A percentile compares a stretch with the other conserved stretches of the same genome.
Conservation (phyloP, 1,284 basidiomycete genomes). For the Melampsora americana region DNA sequence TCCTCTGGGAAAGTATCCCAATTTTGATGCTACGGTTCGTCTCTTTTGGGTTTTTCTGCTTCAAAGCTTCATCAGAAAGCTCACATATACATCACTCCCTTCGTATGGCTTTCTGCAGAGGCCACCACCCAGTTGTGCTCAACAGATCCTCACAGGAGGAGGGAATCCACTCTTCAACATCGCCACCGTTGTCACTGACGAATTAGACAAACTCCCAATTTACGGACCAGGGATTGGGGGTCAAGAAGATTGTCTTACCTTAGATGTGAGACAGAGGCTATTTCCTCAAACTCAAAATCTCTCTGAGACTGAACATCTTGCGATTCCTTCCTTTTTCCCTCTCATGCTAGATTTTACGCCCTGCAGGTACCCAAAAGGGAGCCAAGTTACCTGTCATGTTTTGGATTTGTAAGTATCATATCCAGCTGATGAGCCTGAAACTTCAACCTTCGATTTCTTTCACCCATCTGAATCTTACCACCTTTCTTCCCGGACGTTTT, state of each 20-base stretch:
- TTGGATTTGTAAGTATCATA: not conserved
- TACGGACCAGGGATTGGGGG: not conserved
- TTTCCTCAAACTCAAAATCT: not conserved
- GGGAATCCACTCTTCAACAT: not conserved
- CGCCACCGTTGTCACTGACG: not conserved
- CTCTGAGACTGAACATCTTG: not conserved
- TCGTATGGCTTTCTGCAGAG: not conserved
- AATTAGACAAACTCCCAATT: not conserved
- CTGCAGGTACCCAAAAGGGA: not conserved
- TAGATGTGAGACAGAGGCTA: not conserved
- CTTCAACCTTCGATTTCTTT: too few species aligned
- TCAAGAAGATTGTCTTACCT: not conserved
- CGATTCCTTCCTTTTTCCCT: not conserved
- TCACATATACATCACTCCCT: too few species aligned
- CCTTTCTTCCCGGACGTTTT: not conserved
- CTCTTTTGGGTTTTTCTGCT: not conserved
- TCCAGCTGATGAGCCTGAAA: too few species aligned
- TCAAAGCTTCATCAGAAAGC: not conserved
- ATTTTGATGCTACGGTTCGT: conserved; percentile 11
- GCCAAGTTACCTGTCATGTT: not conserved
- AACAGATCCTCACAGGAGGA: not conserved
- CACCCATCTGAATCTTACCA: not conserved
- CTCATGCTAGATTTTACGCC: not conserved
- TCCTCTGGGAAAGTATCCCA: conserved; percentile 1
- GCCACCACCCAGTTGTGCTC: not conserved